phyloP scores from a whole-genome alignment of 179 eudicot species.

The Heliamphora ciliata region DNA sequence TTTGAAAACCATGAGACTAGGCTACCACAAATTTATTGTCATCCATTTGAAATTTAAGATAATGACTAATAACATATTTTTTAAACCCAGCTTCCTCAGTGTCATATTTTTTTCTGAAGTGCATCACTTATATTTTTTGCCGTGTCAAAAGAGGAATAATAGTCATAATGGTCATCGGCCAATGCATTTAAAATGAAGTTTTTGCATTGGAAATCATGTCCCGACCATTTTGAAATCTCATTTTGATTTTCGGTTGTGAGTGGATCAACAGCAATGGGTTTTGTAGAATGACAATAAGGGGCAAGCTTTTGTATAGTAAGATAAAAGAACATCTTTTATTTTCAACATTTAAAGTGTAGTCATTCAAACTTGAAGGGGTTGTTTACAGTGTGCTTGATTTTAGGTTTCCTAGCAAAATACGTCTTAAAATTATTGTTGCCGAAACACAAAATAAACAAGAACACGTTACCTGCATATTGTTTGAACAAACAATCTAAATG shows the following conservation, averaged over 20 bases:
- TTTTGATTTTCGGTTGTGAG: neutral
- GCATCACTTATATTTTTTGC: too few species aligned
- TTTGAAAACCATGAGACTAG: neutral
- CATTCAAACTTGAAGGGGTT: neutral
- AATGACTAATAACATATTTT: neutral
- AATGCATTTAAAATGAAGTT: too few species aligned
- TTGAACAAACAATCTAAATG: too few species aligned
- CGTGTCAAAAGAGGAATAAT: too few species aligned
- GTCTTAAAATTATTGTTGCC: neutral
- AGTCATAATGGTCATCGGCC: too few species aligned
- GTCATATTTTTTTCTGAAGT: neutral
- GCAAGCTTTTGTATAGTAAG: neutral
- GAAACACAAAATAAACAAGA: too few species aligned
- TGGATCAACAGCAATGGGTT: neutral
- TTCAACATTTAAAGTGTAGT: too few species aligned
- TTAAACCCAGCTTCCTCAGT: neutral
- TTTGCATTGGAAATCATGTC: neutral
- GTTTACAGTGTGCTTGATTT: neutral
- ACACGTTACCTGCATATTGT: too few species aligned
- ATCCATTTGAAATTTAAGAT: neutral
- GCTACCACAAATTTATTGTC: neutral
- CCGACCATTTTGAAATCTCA: neutral
- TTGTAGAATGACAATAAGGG: neutral
- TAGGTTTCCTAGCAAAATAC: neutral
- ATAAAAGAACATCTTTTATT: too few species aligned